A percentile compares a stretch with the other conserved stretches of the same genome.
Conservation (phyloP, 768 basidiomycete species). For the Wakefieldia striispora region DNA sequence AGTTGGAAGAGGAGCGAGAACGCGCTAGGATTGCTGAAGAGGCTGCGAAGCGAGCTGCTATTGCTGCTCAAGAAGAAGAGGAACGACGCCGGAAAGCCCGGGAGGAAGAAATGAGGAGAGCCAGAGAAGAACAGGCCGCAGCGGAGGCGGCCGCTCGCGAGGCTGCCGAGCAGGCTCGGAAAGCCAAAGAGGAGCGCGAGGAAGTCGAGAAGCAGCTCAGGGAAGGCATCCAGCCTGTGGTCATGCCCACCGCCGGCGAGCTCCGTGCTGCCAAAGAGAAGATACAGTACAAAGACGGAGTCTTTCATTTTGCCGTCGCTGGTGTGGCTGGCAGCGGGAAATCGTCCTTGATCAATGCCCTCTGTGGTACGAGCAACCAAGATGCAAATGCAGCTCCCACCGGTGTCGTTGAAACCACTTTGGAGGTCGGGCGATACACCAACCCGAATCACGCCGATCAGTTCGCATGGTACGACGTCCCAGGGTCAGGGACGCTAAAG, state of each 20-base stretch:
- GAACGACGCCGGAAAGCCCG: slow-evolving; percentile 18
- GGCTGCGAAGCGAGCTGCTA: slow-evolving; percentile 21
- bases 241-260: slow-evolving; percentile 29
- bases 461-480: slow-evolving; percentile 38
- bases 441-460: slow-evolving; percentile 23
- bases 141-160: slow-evolving; percentile 25
- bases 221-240: slow-evolving; percentile 29
- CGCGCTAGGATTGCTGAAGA: slow-evolving; percentile 20
- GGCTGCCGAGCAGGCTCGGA: slow-evolving; percentile 23
- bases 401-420: slow-evolving; percentile 35
- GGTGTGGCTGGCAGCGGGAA: slow-evolving; percentile 32
- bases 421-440: slow-evolving; percentile 28
- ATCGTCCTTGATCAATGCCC: slow-evolving; percentile 32
- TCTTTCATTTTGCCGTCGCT: slow-evolving; percentile 32
- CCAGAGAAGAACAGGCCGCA: slow-evolving; percentile 14
- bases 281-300: slow-evolving; percentile 27
- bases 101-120: slow-evolving; percentile 20
- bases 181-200: slow-evolving; percentile 19
- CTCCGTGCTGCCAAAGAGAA: slow-evolving; percentile 23
- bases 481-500: slow-evolving; percentile 36
- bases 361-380: slow-evolving; percentile 31
- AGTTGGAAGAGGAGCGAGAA: slow-evolving; percentile 22
- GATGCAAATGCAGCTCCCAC: slow-evolving; percentile 28
- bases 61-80: slow-evolving; percentile 26
- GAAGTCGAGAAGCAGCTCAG: slow-evolving; percentile 22